phyloP scores from a whole-genome alignment of 23 red algal species.

The Chondrus crispus region DNA sequence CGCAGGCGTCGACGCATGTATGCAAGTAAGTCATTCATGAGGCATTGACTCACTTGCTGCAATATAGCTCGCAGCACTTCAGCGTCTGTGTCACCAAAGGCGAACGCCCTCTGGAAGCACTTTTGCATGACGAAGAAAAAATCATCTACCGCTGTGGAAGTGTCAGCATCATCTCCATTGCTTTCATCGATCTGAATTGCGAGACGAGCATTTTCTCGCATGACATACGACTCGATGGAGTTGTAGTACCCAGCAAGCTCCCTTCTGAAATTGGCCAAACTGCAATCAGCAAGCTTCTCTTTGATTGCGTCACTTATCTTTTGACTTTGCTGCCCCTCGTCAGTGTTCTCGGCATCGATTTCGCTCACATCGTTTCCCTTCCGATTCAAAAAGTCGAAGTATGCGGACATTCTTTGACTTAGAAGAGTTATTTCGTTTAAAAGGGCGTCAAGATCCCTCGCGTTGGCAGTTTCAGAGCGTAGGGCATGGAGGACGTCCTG shows the following conservation, averaged over 20 bases:
- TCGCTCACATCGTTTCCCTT: background rate
- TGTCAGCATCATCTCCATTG: slow-evolving; percentile 38
- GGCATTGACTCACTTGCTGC: slow-evolving; percentile 38
- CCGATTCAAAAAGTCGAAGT: slow-evolving; percentile 65
- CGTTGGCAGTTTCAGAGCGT: slow-evolving; percentile 37
- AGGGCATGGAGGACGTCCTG: slow-evolving; percentile 33
- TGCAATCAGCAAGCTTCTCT: slow-evolving; percentile 23
- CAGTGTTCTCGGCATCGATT: background rate
- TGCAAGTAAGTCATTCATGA: slow-evolving; percentile 50
- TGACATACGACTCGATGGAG: slow-evolving; percentile 78
- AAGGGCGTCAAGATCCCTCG: slow-evolving; percentile 67
- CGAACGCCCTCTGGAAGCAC: slow-evolving; percentile 71
- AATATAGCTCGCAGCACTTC: slow-evolving; percentile 68
- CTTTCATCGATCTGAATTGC: slow-evolving; percentile 83
- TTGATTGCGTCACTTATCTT: slow-evolving; percentile 4
- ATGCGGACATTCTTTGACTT: slow-evolving; percentile 68
- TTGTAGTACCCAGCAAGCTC: slow-evolving; percentile 67
- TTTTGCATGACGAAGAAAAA: slow-evolving; percentile 94
- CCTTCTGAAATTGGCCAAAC: slow-evolving; percentile 1
- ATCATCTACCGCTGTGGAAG: slow-evolving; percentile 87
- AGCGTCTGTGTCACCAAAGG: slow-evolving; percentile 67
- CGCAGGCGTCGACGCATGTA: slow-evolving; percentile 65
- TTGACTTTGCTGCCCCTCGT: no score
- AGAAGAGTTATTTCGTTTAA: slow-evolving; percentile 78
- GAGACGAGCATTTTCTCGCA: slow-evolving; percentile 70